Conservation (phyloP, 768 basidiomycete species). For the Porphyrellus cyaneotinctus region DNA sequence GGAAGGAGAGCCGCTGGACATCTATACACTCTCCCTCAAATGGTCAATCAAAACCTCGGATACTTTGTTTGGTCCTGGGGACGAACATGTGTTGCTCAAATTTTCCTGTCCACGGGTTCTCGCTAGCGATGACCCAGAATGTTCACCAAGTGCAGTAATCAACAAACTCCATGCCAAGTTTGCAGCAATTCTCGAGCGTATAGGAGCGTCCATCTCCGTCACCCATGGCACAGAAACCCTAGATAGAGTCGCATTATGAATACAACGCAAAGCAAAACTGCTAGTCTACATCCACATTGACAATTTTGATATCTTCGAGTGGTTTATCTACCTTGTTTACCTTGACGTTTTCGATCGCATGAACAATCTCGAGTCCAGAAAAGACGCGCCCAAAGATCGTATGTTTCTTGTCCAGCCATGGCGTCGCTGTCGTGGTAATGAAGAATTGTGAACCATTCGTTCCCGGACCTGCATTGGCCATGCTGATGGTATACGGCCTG, state of each 20-base stretch:
- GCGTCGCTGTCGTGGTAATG: conserved; percentile 91
- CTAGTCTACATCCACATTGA: conserved; percentile 72
- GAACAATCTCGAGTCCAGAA: conserved; percentile 85
- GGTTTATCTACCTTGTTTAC: conserved; percentile 83
- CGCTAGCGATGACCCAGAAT: conserved; percentile 3
- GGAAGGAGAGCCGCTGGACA: conserved; percentile 42
- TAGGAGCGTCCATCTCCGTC: conserved; percentile 24
- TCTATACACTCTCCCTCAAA: conserved; percentile 39
- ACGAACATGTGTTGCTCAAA: conserved; percentile 43
- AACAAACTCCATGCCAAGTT: conserved; percentile 35
- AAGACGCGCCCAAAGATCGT: conserved; percentile 91
- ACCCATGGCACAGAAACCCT: conserved; percentile 35
- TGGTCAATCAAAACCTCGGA: background rate
- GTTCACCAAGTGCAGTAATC: conserved; percentile 25
- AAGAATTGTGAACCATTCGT: conserved; percentile 99
- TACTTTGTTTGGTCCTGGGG: background rate
- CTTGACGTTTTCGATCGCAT: conserved; percentile 88
- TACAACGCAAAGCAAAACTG: background rate
- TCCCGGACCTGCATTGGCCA: conserved; percentile 87
- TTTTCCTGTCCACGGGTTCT: conserved; percentile 53
- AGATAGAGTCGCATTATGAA: conserved; percentile 48
- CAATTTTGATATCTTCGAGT: conserved; percentile 89
- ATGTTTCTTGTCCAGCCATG: conserved; percentile 89
- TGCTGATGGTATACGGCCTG: conserved; percentile 92
- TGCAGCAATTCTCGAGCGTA: conserved; percentile 23